These are phyloP conservation scores for Aspergillus bertholletiae DNA, from an alignment of 495 filamentous ascomycete genomes.

Conservation along the genomic window DNA sequence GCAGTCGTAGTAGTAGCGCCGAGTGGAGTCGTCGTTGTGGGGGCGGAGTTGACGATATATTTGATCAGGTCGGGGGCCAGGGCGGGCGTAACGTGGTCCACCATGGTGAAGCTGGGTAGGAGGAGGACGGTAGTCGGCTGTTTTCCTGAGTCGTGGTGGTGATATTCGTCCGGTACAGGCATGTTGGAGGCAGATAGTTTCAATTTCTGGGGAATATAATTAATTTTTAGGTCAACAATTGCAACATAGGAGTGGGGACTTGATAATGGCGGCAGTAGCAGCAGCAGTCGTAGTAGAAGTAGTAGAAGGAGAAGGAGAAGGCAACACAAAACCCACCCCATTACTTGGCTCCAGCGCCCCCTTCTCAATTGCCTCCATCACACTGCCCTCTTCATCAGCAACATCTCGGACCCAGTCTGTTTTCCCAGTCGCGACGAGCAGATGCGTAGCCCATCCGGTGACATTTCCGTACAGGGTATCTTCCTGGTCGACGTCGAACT, in stretches of 20 bases:
- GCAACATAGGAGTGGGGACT: conserved; percentile 2
- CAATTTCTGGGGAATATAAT: no score
- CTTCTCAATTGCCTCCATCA: conserved; percentile 87
- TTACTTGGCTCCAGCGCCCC: conserved; percentile 61
- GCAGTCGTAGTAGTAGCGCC: conserved; percentile 16
- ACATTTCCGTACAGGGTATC: conserved; percentile 83
- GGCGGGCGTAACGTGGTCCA: conserved; percentile 81
- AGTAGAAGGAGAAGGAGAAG: no score
- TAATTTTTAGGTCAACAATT: no score
- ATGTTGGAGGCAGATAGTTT: conserved; percentile 96
- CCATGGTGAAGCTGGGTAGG: conserved; percentile 79
- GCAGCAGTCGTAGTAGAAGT: no score
- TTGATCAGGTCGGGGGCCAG: conserved; percentile 69
- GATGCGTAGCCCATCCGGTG: conserved; percentile 84
- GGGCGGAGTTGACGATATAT: conserved; percentile 64
- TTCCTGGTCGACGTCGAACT: conserved; percentile 68
- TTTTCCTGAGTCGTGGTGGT: conserved; percentile 51
- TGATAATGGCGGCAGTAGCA: no score
- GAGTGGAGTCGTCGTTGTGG: conserved; percentile 75
- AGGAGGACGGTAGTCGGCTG: conserved; percentile 80
- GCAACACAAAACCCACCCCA: no score
- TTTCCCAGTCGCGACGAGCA: conserved; percentile 92
- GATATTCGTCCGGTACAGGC: conserved; percentile 62
- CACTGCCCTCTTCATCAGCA: conserved; percentile 83
- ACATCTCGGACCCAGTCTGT: conserved; percentile 92